phyloP scores from a whole-genome alignment of 257 asterid species.

The Solanum bulbocastanum region DNA sequence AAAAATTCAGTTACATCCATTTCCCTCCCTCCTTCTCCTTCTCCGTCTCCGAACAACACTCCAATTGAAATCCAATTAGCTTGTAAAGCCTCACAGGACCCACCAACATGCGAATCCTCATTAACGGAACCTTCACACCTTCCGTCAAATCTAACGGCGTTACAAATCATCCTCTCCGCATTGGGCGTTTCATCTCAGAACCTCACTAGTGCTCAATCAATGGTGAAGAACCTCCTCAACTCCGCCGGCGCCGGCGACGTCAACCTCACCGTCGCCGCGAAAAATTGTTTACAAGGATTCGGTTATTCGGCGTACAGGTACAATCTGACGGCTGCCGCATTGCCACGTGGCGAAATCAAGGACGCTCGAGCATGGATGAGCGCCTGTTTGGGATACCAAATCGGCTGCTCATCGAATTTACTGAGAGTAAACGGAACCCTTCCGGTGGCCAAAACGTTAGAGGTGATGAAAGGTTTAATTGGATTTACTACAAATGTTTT shows the following conservation, averaged over 20 bases:
- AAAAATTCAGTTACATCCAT: neutral
- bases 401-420: neutral
- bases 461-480: neutral
- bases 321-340: neutral
- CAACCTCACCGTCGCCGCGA: neutral
- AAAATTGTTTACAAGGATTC: neutral
- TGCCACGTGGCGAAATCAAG: constrained; percentile 3
- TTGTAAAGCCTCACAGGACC: constrained; percentile 1
- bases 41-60: neutral
- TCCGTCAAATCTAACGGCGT: neutral
- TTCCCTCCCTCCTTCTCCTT: neutral
- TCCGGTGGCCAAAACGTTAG: neutral
- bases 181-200: neutral
- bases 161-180: constrained; percentile 5
- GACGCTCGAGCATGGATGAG: constrained; percentile 10
- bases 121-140: neutral
- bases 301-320: neutral
- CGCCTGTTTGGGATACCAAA: neutral
- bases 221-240: constrained; percentile 1
- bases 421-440: constrained; percentile 1
- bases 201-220: neutral
- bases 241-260: neutral
- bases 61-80: neutral
- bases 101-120: neutral
- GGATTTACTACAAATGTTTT: neutral